These are phyloP conservation scores for Vachellia pachyceras DNA, from an alignment of 306 rosid species.

Conservation along the genomic window DNA sequence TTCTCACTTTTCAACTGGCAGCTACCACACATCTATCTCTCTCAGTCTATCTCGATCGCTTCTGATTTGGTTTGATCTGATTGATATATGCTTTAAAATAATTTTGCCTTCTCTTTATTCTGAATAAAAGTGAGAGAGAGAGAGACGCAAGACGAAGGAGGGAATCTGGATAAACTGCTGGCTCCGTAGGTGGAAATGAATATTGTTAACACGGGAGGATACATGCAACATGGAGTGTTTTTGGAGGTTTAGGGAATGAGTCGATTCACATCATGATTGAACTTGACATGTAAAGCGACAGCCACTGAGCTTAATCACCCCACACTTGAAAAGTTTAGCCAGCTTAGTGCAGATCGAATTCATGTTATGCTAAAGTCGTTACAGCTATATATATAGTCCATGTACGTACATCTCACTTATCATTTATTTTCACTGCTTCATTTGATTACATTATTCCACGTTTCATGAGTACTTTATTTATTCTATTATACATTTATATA, in stretches of 20 bases:
- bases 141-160: slow-evolving; percentile 28
- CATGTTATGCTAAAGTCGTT: slow-evolving; percentile 36
- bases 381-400: background rate
- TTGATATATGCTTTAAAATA: background rate
- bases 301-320: slow-evolving; percentile 47
- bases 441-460: background rate
- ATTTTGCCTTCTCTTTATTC: slow-evolving; percentile 8
- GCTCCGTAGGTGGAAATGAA: slow-evolving; percentile 24
- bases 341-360: slow-evolving; percentile 23
- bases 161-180: slow-evolving; percentile 28
- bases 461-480: background rate
- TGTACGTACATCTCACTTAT: background rate
- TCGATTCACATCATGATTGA: slow-evolving; percentile 38
- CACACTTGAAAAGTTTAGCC: slow-evolving; percentile 22
- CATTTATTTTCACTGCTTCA: slow-evolving; percentile 16
- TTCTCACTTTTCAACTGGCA: slow-evolving; percentile 31
- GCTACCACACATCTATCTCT: slow-evolving; percentile 15
- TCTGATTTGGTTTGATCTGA: slow-evolving; percentile 7
- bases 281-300: slow-evolving; percentile 16
- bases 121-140: slow-evolving; percentile 14
- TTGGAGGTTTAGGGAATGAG: background rate
- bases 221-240: slow-evolving; percentile 28
- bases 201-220: slow-evolving; percentile 37
- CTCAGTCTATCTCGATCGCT: background rate
- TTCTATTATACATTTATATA: background rate